Base-by-base conservation (phyloP, 108 stramenopile genomes). In the Cylindrotheca closterium region DNA sequence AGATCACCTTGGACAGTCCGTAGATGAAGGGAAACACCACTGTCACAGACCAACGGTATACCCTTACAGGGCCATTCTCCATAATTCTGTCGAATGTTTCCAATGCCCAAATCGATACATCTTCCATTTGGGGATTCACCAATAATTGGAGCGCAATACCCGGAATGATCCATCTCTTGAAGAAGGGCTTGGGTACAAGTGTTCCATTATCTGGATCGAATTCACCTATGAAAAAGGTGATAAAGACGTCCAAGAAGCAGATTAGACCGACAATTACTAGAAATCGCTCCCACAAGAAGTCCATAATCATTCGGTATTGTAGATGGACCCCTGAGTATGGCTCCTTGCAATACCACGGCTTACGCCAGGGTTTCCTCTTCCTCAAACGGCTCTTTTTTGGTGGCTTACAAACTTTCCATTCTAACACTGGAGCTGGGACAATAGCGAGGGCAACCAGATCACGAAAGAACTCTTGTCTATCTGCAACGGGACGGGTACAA, bases 211-310 rank as follows among this genome's bases (percentile, higher is more conserved):
- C 55, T 18, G 71, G 26, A 45, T 79, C 74, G 32, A 87, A 49
- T 46, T 88, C 85, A 7, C 92, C 92, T 7, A 88, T 93, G 57
- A 86, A 89, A 60, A 93, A 93, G 26, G 73, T 82, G 21, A 93
- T 74, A 60, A 89, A 89, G 8, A 93, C 88, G 69, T 89, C 87
- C 30, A 85, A 50, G 55, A 86, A 88, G 56, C 58, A 81, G 18
- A 89, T 51, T 47, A 80, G 51, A 30, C 79, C 84, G 30, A 82
- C 52, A 24, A 88, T 55, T n/a, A 78, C 63, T n/a, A 79, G 30
- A 37, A 82, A 70, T 47, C 73, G 60, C 47, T 78, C 65, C 19
- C 85, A 42, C 29, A 86, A 1, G 22, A 83, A 75, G n/a, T 72
- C 65, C 27, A 60, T 12, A 12, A 74, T 45, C 28, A 51, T 15